These are phyloP conservation scores for Tetrahymena elliotti DNA, from an alignment of 73 alveolate species.

Conservation along the genomic window DNA sequence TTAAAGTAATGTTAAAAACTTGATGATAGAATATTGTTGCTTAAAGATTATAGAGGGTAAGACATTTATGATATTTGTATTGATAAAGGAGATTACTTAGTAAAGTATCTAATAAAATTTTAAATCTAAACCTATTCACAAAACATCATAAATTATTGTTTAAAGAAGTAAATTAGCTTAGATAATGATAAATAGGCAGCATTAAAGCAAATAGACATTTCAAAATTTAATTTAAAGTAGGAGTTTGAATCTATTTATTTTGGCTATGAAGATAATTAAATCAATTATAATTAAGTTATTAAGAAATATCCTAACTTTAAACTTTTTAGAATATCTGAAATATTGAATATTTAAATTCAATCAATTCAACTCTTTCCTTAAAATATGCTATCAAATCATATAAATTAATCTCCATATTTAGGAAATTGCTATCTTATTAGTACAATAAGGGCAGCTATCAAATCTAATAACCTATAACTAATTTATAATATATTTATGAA, in stretches of 20 bases:
- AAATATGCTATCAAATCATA: neutral
- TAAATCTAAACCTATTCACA: neutral
- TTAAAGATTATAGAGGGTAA: neutral
- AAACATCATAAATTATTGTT: neutral
- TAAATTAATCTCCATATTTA: neutral
- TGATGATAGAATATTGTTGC: neutral
- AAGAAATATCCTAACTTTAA: neutral
- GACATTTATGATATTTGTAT: neutral
- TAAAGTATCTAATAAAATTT: neutral
- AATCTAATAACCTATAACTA: neutral
- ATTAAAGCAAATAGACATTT: neutral
- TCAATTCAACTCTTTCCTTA: neutral
- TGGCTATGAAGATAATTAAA: neutral
- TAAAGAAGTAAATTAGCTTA: neutral
- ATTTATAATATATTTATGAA: neutral
- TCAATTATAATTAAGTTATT: neutral
- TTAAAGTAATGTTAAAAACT: neutral
- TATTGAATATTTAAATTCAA: neutral
- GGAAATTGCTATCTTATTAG: neutral
- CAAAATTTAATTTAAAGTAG: neutral
- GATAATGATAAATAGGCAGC: neutral
- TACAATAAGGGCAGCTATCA: neutral
- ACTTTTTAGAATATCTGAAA: neutral
- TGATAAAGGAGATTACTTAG: neutral
- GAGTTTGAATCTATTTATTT: neutral